Evolutionary conservation across 306 rosid species (phyloP), one percentile per base, ranked within the genome.

Genomic region (Vachellia collinsii): DNA sequence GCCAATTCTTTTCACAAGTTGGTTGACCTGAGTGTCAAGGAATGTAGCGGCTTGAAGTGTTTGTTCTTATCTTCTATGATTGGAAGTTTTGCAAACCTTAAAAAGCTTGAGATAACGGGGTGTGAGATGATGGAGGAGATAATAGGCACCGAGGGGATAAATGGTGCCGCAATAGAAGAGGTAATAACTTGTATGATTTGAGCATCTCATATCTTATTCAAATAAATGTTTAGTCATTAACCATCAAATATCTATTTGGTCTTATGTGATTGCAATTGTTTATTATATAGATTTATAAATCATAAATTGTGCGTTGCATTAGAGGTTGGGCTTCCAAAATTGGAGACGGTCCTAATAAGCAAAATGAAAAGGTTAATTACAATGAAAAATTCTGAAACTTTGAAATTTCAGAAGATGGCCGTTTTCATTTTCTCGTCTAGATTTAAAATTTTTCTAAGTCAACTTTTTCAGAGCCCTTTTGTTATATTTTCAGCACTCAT

Each of bases 91-190:
- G 4, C 6, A 65, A 65, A 38, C 22, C 71, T 37, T 8, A 16
- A 65, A 19, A 8, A 41, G 37, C 37, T 59, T 59, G 7, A 59
- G 4, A 11, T 59, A 59, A 23, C 38, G 3, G 34, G 4, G 12
- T 59, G 66, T 59, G 66, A 59, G 5, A 59, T 23, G 38, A 59
- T 59, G 66, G 65, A 59, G 66, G 17, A 59, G 66, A 59, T 59
- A 23, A 59, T 59, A 23, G 37, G 7, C 4, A 29, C 17, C 4
- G 17, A 59, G 17, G 66, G 7, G 37, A 25, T 16, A 59, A 59
- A 59, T 23, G 66, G 7, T 6, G 2, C 37, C 4, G 6, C 38
- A 20, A 8, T n/a, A 3, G 7, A 3, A 59, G 37, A 59, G 66
- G 66, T 59, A 17, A 53, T 17, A 51, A 51, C 7, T 51, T n/a